A percentile compares a stretch with the other conserved stretches of the same genome.
phyloP scores from a whole-genome alignment of 2,329 filamentous ascomycete genomes.

The Alternaria solani region DNA sequence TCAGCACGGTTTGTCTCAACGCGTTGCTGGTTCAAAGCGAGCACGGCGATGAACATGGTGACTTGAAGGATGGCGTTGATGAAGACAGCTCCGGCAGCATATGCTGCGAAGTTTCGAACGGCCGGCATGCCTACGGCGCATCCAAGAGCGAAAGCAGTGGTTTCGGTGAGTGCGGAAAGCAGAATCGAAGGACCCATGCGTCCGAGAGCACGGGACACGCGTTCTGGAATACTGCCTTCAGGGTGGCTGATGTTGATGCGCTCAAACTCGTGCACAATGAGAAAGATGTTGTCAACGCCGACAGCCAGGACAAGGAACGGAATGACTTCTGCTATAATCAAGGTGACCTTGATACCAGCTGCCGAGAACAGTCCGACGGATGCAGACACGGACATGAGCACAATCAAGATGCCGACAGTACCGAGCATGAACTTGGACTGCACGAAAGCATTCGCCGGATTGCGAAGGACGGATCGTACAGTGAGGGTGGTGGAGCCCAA shows the following conservation, averaged over 20 bases:
- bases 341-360: conserved; percentile 87
- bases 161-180: conserved; percentile 93
- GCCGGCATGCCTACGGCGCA: conserved; percentile 97
- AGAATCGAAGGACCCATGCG: conserved; percentile 97
- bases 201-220: conserved; percentile 87
- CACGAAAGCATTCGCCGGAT: conserved; percentile 84
- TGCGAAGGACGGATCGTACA: conserved; percentile 77
- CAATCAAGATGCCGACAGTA: conserved; percentile 92
- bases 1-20: conserved; percentile 90
- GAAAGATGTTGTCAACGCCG: conserved; percentile 97
- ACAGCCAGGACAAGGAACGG: conserved; percentile 96
- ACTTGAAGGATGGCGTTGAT: conserved; percentile 97
- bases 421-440: conserved; percentile 97
- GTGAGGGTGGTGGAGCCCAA: conserved; percentile 87
- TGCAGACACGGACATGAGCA: conserved; percentile 95
- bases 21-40: conserved; percentile 88
- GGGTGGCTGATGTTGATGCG: conserved; percentile 91
- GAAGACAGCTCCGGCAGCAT: conserved; percentile 93
- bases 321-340: conserved; percentile 98
- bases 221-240: conserved; percentile 84
- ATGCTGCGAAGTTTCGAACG: conserved; percentile 95
- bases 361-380: conserved; percentile 96
- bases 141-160: conserved; percentile 88
- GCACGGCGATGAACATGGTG: conserved; percentile 93
- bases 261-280: conserved; percentile 98